phyloP scores from a whole-genome alignment of 139 green algal species.

The Nannochloris sp. region DNA sequence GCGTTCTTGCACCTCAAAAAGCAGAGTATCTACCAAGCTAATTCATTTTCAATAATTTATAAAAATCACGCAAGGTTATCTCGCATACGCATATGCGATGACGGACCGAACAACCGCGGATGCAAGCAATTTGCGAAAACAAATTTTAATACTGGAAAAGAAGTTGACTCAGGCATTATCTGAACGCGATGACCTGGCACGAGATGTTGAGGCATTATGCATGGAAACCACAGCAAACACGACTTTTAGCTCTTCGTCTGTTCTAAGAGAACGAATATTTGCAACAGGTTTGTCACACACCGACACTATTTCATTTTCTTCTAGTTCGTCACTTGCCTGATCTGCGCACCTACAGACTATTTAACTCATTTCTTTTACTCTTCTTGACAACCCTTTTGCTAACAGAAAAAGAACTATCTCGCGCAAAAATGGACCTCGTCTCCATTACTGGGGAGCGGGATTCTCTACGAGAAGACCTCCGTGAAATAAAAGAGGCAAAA shows the following conservation, averaged over 20 bases:
- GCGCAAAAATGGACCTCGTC: not conserved
- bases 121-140: not conserved
- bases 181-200: constrained; percentile 8
- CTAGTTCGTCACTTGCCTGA: not conserved
- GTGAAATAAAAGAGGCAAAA: constrained; percentile 1
- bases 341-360: not conserved
- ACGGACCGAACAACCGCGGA: too few species aligned
- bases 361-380: too few species aligned
- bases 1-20: not conserved
- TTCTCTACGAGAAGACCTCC: not conserved
- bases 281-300: not conserved
- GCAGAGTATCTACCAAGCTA: too few species aligned
- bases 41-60: too few species aligned
- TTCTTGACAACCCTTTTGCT: too few species aligned
- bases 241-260: constrained; percentile 7
- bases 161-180: not conserved
- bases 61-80: too few species aligned
- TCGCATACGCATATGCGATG: too few species aligned
- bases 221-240: constrained; percentile 11
- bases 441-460: not conserved
- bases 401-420: constrained; percentile 10
- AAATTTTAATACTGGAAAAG: not conserved
- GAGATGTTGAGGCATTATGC: constrained; percentile 10
- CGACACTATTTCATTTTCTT: not conserved
- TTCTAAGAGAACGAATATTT: constrained; percentile 10